These are phyloP conservation scores for Didymella pomorum DNA, from an alignment of 2,329 filamentous ascomycete species.

Conservation along the genomic window DNA sequence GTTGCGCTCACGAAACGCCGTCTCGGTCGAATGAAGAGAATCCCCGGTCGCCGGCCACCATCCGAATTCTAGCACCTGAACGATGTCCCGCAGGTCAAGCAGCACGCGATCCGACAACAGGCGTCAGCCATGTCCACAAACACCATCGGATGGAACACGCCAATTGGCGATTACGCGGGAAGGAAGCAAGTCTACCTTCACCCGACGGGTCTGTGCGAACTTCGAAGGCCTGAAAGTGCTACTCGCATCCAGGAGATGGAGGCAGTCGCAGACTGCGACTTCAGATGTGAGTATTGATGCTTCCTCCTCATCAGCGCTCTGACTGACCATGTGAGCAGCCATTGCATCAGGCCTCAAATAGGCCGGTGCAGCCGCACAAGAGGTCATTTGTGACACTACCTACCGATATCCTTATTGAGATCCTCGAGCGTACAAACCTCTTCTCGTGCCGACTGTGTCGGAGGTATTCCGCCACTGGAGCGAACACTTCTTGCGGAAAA, in stretches of 20 bases:
- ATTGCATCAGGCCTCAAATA: background rate
- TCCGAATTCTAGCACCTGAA: background rate
- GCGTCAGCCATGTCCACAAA: background rate
- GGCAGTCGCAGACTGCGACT: background rate
- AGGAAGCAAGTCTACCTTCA: background rate
- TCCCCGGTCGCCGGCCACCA: background rate
- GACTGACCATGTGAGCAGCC: background rate
- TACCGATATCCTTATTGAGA: background rate
- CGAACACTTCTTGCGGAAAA: background rate
- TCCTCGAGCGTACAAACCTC: background rate
- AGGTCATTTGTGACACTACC: background rate
- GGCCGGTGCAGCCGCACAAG: background rate
- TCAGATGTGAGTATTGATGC: background rate
- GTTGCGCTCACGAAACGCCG: background rate
- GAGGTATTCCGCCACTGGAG: background rate
- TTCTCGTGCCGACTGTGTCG: background rate
- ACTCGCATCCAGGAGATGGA: background rate
- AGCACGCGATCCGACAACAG: background rate
- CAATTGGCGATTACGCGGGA: background rate
- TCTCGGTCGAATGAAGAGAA: background rate
- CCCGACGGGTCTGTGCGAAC: background rate
- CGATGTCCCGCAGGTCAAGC: background rate
- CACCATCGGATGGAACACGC: conserved; percentile 1
- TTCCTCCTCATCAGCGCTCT: too few relatives aligned
- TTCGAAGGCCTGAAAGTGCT: background rate